phyloP scores from a whole-genome alignment of 495 filamentous ascomycete genomes.

The Alectoria sarmentosa region DNA sequence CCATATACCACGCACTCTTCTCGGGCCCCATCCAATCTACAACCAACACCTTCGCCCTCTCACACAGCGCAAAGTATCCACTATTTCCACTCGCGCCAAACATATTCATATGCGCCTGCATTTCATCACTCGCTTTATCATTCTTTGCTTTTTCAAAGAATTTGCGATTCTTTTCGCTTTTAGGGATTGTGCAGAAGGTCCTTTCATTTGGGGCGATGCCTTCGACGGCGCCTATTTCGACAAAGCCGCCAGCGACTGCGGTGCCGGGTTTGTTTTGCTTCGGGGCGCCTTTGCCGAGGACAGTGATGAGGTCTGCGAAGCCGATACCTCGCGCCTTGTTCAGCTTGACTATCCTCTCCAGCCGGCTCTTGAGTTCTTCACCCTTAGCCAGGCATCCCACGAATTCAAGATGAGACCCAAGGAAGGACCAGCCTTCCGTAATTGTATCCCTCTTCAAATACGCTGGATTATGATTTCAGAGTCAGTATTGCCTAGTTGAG shows the following conservation, averaged over 20 bases:
- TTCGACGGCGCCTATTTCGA: slow-evolving; percentile 37
- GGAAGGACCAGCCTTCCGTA: slow-evolving; percentile 66
- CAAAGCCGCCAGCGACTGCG: slow-evolving; percentile 23
- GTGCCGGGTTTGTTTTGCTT: slow-evolving; percentile 26
- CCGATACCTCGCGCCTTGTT: slow-evolving; percentile 51
- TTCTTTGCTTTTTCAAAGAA: slow-evolving; percentile 47
- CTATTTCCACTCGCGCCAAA: slow-evolving; percentile 77
- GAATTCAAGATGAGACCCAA: slow-evolving; percentile 89
- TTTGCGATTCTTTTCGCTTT: slow-evolving; percentile 42
- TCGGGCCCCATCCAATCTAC: slow-evolving; percentile 38
- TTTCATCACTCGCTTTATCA: slow-evolving; percentile 70
- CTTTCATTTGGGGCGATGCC: slow-evolving; percentile 39
- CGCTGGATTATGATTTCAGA: too few relatives aligned
- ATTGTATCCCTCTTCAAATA: slow-evolving; percentile 79
- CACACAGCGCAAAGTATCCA: slow-evolving; percentile 61
- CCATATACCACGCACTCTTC: slow-evolving; percentile 13
- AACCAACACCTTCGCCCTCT: slow-evolving; percentile 56
- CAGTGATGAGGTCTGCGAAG: slow-evolving; percentile 77
- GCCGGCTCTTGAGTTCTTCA: slow-evolving; percentile 64
- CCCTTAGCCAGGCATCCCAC: slow-evolving; percentile 77
- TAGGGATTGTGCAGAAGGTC: slow-evolving; percentile 81
- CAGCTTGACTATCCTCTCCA: slow-evolving; percentile 51
- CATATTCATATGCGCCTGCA: slow-evolving; percentile 80
- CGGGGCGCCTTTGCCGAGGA: slow-evolving; percentile 59
- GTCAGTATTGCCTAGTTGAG: too few relatives aligned